Evolutionary conservation across 1,139 yeast genomes (phyloP).

Genomic region (Tardiomyces digboiensis): DNA sequence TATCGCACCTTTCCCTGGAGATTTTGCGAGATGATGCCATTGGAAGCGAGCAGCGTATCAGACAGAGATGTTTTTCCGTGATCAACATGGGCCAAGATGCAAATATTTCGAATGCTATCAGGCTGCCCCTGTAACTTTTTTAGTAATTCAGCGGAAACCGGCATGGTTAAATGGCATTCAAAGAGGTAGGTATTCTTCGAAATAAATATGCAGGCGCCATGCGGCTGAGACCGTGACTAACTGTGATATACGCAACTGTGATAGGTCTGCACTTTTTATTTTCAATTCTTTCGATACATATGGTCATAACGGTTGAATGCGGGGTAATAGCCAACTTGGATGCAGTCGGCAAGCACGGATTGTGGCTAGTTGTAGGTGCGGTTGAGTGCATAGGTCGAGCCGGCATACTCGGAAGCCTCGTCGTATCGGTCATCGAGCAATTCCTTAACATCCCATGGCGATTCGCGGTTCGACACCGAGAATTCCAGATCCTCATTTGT

Average conservation of each 20-base stretch:
- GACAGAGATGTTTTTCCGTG: constrained; percentile 97
- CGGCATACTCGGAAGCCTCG: constrained; percentile 14
- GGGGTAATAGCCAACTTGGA: too few species aligned
- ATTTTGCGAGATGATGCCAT: constrained; percentile 91
- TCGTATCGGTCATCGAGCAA: constrained; percentile 35
- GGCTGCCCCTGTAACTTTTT: constrained; percentile 62
- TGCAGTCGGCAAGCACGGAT: too few species aligned
- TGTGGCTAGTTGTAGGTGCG: constrained; percentile 1
- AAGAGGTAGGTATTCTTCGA: neutral
- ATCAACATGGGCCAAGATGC: constrained; percentile 96
- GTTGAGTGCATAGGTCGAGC: constrained; percentile 1
- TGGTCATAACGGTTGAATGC: too few species aligned
- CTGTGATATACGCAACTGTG: constrained; percentile 9
- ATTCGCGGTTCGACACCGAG: constrained; percentile 51
- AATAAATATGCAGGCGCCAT: neutral
- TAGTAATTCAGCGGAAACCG: constrained; percentile 50
- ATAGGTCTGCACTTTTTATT: too few species aligned
- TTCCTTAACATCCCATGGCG: constrained; percentile 39
- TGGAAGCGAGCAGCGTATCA: constrained; percentile 86
- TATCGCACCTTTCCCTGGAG: constrained; percentile 94
- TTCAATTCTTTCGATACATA: too few species aligned
- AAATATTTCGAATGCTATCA: constrained; percentile 69
- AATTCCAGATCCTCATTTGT: constrained; percentile 96
- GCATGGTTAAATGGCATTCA: constrained; percentile 10
- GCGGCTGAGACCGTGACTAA: neutral